These are phyloP conservation scores for Erigeron canadensis DNA, from an alignment of 129 eudicot genomes.

Conservation along the genomic window DNA sequence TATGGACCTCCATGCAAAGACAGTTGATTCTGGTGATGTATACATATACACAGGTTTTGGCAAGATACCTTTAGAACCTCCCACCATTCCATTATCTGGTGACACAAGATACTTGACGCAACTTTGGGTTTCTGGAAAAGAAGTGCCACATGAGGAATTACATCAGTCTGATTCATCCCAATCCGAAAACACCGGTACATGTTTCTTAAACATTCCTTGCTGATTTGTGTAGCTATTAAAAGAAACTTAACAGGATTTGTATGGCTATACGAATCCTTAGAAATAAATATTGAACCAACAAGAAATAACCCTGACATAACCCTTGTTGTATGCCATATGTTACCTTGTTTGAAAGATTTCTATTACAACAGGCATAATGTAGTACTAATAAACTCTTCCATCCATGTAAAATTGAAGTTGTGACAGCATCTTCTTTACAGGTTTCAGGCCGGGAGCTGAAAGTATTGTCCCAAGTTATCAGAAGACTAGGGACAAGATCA, in stretches of 20 bases:
- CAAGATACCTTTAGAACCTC: neutral
- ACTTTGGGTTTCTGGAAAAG: neutral
- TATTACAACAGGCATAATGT: neutral
- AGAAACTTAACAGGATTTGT: too few relatives aligned
- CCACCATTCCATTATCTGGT: neutral
- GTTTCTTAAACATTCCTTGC: neutral
- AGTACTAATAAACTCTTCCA: too few relatives aligned
- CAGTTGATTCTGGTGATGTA: too few relatives aligned
- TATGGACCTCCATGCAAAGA: too few relatives aligned
- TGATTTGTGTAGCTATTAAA: neutral
- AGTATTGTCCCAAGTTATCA: neutral
- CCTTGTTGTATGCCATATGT: neutral
- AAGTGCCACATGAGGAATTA: neutral
- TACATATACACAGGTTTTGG: too few relatives aligned
- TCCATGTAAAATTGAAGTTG: too few relatives aligned
- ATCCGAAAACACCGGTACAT: neutral
- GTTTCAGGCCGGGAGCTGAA: neutral
- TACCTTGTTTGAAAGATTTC: neutral
- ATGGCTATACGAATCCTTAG: too few relatives aligned
- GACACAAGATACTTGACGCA: conserved; percentile 4
- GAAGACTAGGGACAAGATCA: neutral
- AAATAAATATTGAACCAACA: too few relatives aligned
- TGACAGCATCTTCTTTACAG: neutral
- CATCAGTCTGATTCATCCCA: neutral
- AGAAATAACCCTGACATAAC: neutral